Conservation (phyloP, 2,329 filamentous ascomycete species). For the Balansia obtecta region DNA sequence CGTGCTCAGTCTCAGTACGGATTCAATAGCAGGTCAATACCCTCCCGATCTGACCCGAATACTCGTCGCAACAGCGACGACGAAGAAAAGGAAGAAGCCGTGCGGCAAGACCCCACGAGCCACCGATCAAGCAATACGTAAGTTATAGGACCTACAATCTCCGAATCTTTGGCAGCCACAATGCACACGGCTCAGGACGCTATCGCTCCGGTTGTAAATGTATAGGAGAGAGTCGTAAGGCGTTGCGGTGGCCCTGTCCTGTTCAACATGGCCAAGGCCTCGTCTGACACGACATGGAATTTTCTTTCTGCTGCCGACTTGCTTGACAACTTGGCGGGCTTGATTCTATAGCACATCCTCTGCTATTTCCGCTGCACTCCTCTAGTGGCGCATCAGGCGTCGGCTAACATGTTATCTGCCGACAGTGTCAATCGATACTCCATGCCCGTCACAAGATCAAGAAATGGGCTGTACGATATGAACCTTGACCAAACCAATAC, state of each 20-base stretch:
- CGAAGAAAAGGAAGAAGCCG: conserved; percentile 70
- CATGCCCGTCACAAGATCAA: conserved; percentile 71
- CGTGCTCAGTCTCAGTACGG: conserved; percentile 46
- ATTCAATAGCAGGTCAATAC: conserved; percentile 36
- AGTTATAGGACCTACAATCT: conserved; percentile 30
- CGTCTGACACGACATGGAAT: too few species aligned
- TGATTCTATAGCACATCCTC: too few species aligned
- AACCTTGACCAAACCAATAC: conserved; percentile 75
- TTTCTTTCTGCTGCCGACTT: too few species aligned
- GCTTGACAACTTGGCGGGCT: too few species aligned
- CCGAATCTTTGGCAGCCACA: not conserved
- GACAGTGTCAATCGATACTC: conserved; percentile 78
- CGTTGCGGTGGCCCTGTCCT: not conserved
- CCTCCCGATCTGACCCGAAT: conserved; percentile 74
- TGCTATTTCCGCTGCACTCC: too few species aligned
- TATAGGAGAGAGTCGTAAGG: not conserved
- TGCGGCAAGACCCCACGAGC: conserved; percentile 55
- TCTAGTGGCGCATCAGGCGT: too few species aligned
- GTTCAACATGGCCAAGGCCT: not conserved
- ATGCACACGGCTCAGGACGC: not conserved
- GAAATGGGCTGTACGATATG: conserved; percentile 54
- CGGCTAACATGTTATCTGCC: conserved; percentile 9
- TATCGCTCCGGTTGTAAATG: not conserved
- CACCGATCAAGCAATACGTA: conserved; percentile 68
- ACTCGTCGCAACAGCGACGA: conserved; percentile 87